Evolutionary conservation across 2,329 filamentous ascomycete species (phyloP).

Genomic region (Botrytis byssoidea): DNA sequence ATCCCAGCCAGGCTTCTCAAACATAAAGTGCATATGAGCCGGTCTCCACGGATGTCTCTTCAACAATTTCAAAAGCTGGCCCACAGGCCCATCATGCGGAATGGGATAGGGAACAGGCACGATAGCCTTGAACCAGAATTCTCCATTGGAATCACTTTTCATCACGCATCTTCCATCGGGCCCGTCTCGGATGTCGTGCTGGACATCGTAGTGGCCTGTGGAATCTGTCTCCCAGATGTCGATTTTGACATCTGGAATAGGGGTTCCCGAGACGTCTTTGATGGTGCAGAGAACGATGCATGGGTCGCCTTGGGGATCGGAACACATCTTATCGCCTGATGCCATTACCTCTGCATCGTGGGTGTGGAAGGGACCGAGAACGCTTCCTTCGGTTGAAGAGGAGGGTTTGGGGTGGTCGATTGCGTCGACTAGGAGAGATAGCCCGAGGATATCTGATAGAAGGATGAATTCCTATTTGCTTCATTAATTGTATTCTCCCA

Average conservation of each 20-base stretch:
- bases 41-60: slow-evolving; percentile 77
- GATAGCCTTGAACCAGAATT: slow-evolving; percentile 84
- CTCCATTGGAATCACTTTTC: slow-evolving; percentile 65
- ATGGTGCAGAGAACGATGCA: slow-evolving; percentile 73
- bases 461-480: slow-evolving; percentile 69
- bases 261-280: slow-evolving; percentile 60
- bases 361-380: slow-evolving; percentile 80
- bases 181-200: slow-evolving; percentile 61
- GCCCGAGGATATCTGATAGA: slow-evolving; percentile 74
- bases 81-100: slow-evolving; percentile 80
- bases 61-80: slow-evolving; percentile 63
- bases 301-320: slow-evolving; percentile 66
- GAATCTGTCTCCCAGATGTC: slow-evolving; percentile 86
- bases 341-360: slow-evolving; percentile 64
- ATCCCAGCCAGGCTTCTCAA: slow-evolving; percentile 76
- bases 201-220: slow-evolving; percentile 79
- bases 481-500: not conserved
- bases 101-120: slow-evolving; percentile 84
- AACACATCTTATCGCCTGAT: slow-evolving; percentile 62
- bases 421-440: slow-evolving; percentile 76
- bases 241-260: slow-evolving; percentile 65
- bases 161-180: slow-evolving; percentile 74
- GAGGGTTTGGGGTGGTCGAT: slow-evolving; percentile 81
- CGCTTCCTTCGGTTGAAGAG: slow-evolving; percentile 70
- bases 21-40: slow-evolving; percentile 86